Conservation (phyloP, 331 rosid species). For the Quercus lobata region DNA sequence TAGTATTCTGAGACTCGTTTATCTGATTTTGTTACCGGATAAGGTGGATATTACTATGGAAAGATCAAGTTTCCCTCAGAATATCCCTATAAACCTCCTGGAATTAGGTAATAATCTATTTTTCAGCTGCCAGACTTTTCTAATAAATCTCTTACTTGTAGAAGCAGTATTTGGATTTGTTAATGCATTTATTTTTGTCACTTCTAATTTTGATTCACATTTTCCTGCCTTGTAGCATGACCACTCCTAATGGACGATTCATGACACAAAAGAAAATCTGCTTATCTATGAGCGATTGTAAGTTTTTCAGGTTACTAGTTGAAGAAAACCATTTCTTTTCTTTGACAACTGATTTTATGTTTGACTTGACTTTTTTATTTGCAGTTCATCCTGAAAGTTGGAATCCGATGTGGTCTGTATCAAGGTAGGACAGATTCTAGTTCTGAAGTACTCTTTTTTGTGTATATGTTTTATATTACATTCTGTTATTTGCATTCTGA, state of each 20-base stretch:
- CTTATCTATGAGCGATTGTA: slow-evolving; percentile 97
- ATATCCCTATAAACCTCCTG: slow-evolving; percentile 97
- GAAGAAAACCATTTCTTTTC: slow-evolving; percentile 10
- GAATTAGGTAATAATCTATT: slow-evolving; percentile 65
- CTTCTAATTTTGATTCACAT: not conserved
- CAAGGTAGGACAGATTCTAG: slow-evolving; percentile 58
- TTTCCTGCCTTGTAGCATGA: slow-evolving; percentile 63
- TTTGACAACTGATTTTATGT: slow-evolving; percentile 11
- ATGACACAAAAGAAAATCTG: slow-evolving; percentile 91
- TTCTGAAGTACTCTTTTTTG: not conserved
- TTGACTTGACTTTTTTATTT: slow-evolving; percentile 20
- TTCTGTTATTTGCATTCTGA: slow-evolving; percentile 6
- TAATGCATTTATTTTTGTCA: not conserved
- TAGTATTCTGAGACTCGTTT: not conserved
- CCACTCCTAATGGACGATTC: slow-evolving; percentile 94
- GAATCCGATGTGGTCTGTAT: slow-evolving; percentile 99
- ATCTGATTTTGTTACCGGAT: not conserved
- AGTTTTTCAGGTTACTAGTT: slow-evolving; percentile 28
- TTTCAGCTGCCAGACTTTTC: not conserved
- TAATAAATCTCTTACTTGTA: not conserved
- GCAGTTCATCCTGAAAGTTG: slow-evolving; percentile 99
- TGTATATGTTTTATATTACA: not conserved
- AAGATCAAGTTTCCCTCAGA: slow-evolving; percentile 91
- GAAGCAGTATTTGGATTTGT: slow-evolving; percentile 8
- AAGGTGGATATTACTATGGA: slow-evolving; percentile 94